Conservation (phyloP, 352 stramenopile genomes). For the Phytopythium montanum region DNA sequence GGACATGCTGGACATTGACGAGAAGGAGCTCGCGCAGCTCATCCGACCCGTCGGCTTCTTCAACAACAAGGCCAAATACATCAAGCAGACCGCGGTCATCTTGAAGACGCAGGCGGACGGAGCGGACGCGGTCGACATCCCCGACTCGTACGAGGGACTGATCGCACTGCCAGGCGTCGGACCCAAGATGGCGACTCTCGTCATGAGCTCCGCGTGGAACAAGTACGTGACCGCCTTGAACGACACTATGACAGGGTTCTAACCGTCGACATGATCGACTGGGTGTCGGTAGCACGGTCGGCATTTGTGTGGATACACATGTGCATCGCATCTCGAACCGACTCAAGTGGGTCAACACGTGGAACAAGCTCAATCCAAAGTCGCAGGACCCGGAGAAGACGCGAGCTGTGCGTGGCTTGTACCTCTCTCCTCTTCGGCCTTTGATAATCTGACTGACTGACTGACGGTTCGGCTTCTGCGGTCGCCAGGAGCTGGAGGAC, state of each 20-base stretch:
- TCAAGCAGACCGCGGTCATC: slow-evolving; percentile 83
- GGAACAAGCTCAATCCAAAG: slow-evolving; percentile 80
- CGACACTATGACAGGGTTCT: background rate
- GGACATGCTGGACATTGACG: slow-evolving; percentile 83
- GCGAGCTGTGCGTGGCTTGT: slow-evolving; percentile 33
- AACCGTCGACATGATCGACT: background rate
- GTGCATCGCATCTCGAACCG: slow-evolving; percentile 97
- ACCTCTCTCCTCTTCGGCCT: background rate
- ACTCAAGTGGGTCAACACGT: slow-evolving; percentile 91
- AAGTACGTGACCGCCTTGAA: slow-evolving; percentile 35
- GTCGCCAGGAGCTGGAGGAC: slow-evolving; percentile 86
- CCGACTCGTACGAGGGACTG: slow-evolving; percentile 85
- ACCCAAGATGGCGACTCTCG: slow-evolving; percentile 97
- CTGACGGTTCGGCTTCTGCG: background rate
- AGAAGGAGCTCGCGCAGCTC: slow-evolving; percentile 82
- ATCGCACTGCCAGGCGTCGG: slow-evolving; percentile 92
- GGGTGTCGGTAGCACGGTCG: slow-evolving; percentile 45
- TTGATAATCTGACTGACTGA: slow-evolving; percentile 3
- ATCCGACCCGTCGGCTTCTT: slow-evolving; percentile 95
- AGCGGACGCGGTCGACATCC: slow-evolving; percentile 83
- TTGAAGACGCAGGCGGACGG: slow-evolving; percentile 32
- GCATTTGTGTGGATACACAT: slow-evolving; percentile 97
- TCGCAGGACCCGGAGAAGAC: slow-evolving; percentile 92
- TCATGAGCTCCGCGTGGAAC: slow-evolving; percentile 91
- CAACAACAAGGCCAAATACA: slow-evolving; percentile 95